Conservation (phyloP, 2,329 filamentous ascomycete genomes). For the Colletotrichum siamense region DNA sequence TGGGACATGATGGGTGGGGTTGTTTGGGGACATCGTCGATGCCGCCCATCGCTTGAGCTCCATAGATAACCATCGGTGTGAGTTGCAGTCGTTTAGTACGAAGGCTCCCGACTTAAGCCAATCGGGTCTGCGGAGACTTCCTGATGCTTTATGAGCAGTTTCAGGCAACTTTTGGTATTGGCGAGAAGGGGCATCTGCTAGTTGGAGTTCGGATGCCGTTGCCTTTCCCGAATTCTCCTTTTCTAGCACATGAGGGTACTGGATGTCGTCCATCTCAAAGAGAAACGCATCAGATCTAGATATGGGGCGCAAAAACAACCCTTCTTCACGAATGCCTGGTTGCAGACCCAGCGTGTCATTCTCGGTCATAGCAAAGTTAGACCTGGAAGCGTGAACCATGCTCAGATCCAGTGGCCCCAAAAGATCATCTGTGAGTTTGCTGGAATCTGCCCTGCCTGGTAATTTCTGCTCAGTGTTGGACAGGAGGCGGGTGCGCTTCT, state of each 20-base stretch:
- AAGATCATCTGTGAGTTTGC: slow-evolving; percentile 60
- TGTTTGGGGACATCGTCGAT: slow-evolving; percentile 62
- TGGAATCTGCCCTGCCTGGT: slow-evolving; percentile 63
- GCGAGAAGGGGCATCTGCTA: slow-evolving; percentile 50
- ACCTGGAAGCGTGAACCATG: neutral
- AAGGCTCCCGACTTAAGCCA: slow-evolving; percentile 33
- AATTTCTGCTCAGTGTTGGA: slow-evolving; percentile 51
- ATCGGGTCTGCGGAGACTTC: neutral
- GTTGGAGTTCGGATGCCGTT: slow-evolving; percentile 36
- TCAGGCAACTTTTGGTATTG: slow-evolving; percentile 40
- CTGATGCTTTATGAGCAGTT: neutral
- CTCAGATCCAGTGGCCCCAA: neutral
- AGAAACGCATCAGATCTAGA: neutral
- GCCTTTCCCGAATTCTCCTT: neutral
- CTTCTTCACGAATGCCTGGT: neutral
- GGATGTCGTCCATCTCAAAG: neutral
- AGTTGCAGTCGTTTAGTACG: slow-evolving; percentile 67
- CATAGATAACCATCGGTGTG: slow-evolving; percentile 59
- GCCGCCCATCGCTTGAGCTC: slow-evolving; percentile 60
- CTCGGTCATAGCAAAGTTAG: neutral
- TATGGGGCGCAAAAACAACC: neutral
- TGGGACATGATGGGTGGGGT: slow-evolving; percentile 63
- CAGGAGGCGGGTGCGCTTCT: slow-evolving; percentile 61
- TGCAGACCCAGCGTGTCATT: neutral
- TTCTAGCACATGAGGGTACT: neutral